A percentile compares a stretch with the other conserved stretches of the same genome.
Evolutionary conservation across 1,284 basidiomycete genomes (phyloP).

Genomic region (Golubevia sp.): DNA sequence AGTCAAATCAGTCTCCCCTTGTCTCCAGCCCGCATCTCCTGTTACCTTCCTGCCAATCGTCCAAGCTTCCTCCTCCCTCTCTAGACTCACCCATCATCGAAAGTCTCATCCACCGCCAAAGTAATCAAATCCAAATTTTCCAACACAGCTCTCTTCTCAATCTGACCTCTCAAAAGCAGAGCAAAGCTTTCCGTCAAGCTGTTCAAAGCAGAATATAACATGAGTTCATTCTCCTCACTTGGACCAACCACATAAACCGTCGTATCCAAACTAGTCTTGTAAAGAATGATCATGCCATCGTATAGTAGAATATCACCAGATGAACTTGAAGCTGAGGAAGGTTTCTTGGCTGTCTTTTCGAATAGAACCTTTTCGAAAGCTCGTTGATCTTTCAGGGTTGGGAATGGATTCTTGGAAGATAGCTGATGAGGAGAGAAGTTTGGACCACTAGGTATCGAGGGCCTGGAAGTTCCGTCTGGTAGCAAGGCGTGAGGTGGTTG

Average conservation of each 20-base stretch:
- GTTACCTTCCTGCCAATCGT: too few species aligned
- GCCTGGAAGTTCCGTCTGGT: constrained; percentile 11
- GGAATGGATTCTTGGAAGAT: constrained; percentile 68
- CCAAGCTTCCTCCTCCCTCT: too few species aligned
- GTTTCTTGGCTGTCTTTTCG: constrained; percentile 69
- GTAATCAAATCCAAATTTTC: constrained; percentile 94
- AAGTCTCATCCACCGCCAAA: constrained; percentile 91
- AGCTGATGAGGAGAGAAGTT: constrained; percentile 18
- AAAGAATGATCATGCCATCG: constrained; percentile 86
- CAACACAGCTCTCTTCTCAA: constrained; percentile 92
- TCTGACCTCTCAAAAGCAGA: constrained; percentile 83
- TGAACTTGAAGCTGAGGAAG: too few species aligned
- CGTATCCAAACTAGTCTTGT: constrained; percentile 91
- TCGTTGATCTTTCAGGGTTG: constrained; percentile 86
- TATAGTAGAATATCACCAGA: constrained; percentile 83
- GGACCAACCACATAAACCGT: constrained; percentile 93
- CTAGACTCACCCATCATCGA: constrained; percentile 97
- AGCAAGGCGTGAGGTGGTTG: constrained; percentile 70
- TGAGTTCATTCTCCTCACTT: constrained; percentile 89
- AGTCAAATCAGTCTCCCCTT: too few species aligned
- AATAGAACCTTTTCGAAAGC: constrained; percentile 93
- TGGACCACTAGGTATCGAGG: background rate
- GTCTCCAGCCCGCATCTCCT: too few species aligned
- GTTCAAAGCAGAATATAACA: constrained; percentile 82
- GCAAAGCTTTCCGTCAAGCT: constrained; percentile 85